Base-by-base conservation (phyloP, 2,329 filamentous ascomycete genomes). In the Aspergillus intermedius region DNA sequence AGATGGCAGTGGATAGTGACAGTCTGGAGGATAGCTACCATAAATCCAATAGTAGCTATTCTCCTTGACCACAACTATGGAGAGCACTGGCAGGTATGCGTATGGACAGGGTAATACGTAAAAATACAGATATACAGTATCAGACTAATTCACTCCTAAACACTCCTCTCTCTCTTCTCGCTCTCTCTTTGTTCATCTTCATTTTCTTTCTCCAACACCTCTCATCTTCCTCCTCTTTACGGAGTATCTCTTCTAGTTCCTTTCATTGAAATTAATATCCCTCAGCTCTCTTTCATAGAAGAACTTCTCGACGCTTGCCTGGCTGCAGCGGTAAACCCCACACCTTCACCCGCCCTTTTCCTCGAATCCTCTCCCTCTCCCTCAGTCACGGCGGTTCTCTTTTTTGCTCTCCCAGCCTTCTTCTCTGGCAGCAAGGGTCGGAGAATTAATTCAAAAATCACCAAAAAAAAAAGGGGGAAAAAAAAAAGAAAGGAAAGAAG, bases 271-370 rank as follows among this genome's bases (percentile, higher is more conserved):
- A 12, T 47, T 22, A 35, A 42, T 41, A 40, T 30, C 40, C 42
- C 30, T 46, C 13, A 12, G 37, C 23, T 48, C 46, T 22, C 8
- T 28, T 42, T 25, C 42, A 17, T 44, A 17, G 25, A 10, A 30
- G 25, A 30, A 9, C 25, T 30, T 23, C 23, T 30, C 42, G 5
- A 55, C 60, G 53, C 53, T 54, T 63, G 60, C 58, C 63, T 58
- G 63, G 62, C 54, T 58, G 62, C 63, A 66, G 63, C 60, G 52
- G 55, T 53, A 53, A 57, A 55, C 49, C 47, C 57, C 54, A 60
- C 56, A 58, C 45, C 49, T 45, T 52, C 53, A 48, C 42, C 45
- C 21, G 22, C 42, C 25, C 13, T 41, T 49, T 44, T 46, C 54
- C 52, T 50, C 54, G 32, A 37, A 41, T 30, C 25, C 30, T 35